Percentiles rank a stretch among this genome's conserved stretches.
phyloP scores from a whole-genome alignment of 2,329 filamentous ascomycete species.

The Nigrospora sphaerica region DNA sequence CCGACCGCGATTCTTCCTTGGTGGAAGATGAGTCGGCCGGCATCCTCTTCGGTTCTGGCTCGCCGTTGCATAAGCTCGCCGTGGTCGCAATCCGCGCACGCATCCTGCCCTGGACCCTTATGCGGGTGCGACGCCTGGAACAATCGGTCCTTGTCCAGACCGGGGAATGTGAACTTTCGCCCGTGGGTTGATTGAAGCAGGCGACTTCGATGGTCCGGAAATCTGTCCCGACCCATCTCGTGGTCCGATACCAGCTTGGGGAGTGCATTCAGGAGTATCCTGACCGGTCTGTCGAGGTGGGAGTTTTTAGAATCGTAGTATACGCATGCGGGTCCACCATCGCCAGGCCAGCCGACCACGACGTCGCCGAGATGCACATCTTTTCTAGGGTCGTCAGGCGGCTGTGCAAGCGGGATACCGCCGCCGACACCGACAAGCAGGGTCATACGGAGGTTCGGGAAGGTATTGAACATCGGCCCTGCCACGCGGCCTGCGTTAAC shows the following conservation, averaged over 20 bases:
- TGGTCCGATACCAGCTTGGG: not conserved
- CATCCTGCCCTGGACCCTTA: not conserved
- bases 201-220: not conserved
- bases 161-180: not conserved
- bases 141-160: not conserved
- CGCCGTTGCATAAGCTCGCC: not conserved
- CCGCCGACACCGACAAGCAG: conserved; percentile 7
- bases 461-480: conserved; percentile 7
- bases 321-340: not conserved
- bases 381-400: not conserved
- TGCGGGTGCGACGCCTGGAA: not conserved
- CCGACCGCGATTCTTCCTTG: not conserved
- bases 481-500: conserved; percentile 6
- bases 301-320: not conserved
- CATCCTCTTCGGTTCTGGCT: not conserved
- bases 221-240: not conserved
- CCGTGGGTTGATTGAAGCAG: not conserved
- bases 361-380: conserved; percentile 1
- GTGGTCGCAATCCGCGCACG: not conserved
- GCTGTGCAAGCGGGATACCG: conserved; percentile 1
- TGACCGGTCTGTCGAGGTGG: not conserved
- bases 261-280: not conserved
- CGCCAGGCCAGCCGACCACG: conserved; percentile 1
- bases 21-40: not conserved
- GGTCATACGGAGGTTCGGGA: conserved; percentile 8